Evolutionary conservation across 805 yeast genomes (phyloP).

Genomic region (Tetrapisispora phaffii): DNA sequence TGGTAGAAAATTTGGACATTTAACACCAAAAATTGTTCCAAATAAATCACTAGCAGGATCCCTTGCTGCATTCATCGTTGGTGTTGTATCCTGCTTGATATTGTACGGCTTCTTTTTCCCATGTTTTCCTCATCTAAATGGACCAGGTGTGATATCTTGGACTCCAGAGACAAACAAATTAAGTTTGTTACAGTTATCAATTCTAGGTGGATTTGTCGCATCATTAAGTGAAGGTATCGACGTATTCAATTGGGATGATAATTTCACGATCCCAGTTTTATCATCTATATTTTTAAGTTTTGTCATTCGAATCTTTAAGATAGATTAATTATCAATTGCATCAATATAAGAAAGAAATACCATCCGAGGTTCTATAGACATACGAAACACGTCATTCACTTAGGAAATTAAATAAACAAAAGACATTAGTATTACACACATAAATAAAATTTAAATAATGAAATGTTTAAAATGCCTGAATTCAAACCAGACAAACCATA

Average conservation of each 20-base stretch:
- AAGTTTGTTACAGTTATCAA: conserved; percentile 41
- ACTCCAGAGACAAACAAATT: conserved; percentile 48
- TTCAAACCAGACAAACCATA: no score
- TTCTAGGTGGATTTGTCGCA: conserved; percentile 70
- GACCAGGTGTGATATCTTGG: conserved; percentile 57
- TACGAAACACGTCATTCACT: no score
- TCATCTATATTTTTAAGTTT: conserved; percentile 57
- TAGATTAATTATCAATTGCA: neutral
- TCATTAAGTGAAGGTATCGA: conserved; percentile 81
- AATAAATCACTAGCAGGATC: conserved; percentile 87
- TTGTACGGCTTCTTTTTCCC: conserved; percentile 73
- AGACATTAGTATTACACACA: no score
- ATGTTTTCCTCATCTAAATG: conserved; percentile 41
- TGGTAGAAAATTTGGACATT: conserved; percentile 77
- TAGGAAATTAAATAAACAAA: no score
- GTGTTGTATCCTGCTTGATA: conserved; percentile 53
- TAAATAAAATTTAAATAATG: no score
- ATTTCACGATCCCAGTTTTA: conserved; percentile 85
- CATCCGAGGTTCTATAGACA: no score
- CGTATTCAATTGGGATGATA: conserved; percentile 73
- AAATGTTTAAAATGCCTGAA: no score
- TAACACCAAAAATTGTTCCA: conserved; percentile 66
- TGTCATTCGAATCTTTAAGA: conserved; percentile 33
- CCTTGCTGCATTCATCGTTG: conserved; percentile 70
- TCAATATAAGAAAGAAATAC: neutral